Conservation (phyloP, 2,329 filamentous ascomycete genomes). For the Aspergillus sp. region DNA sequence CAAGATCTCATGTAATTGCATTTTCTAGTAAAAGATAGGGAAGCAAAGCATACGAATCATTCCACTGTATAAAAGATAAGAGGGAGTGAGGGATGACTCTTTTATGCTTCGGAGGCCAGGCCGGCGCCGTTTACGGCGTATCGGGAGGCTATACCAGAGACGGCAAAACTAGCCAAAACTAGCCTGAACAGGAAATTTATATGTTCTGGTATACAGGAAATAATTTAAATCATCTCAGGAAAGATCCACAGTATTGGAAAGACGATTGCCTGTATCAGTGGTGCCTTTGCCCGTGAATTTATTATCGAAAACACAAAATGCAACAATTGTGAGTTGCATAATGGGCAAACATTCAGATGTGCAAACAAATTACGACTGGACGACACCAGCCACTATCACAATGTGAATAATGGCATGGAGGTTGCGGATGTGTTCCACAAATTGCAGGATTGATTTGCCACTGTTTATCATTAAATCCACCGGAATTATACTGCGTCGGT, state of each 20-base stretch:
- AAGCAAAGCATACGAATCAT: too few species aligned
- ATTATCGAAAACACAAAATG: constrained; percentile 52
- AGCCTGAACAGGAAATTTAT: too few species aligned
- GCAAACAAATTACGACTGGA: constrained; percentile 38
- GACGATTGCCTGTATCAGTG: constrained; percentile 54
- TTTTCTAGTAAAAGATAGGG: too few species aligned
- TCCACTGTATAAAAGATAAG: too few species aligned
- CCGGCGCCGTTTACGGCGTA: too few species aligned
- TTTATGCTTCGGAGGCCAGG: too few species aligned
- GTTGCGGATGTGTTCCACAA: constrained; percentile 42
- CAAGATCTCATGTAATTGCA: too few species aligned
- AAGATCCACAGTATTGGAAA: constrained; percentile 53
- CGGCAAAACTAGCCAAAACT: too few species aligned
- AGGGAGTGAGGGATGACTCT: too few species aligned
- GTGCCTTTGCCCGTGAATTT: constrained; percentile 47
- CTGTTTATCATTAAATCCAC: constrained; percentile 59
- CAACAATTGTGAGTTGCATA: constrained; percentile 37
- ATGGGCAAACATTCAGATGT: constrained; percentile 4
- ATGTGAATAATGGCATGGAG: constrained; percentile 39
- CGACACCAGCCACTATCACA: constrained; percentile 50
- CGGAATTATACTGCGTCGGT: constrained; percentile 41
- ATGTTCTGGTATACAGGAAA: too few species aligned
- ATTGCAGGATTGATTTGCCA: constrained; percentile 45
- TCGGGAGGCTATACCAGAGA: too few species aligned
- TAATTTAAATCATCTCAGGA: background rate